phyloP scores from a whole-genome alignment of 164 flowering plant species.

The grape (Vitis vinifera) region ASM3070453v1 NC_081822.1:9911001-9911500 shows the following conservation, averaged over 20 bases:
- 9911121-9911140: constrained; percentile 43
- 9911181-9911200: constrained; percentile 61
- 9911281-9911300: background rate
- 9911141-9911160: constrained; percentile 80
- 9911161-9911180: constrained; percentile 71
- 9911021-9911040: constrained; percentile 68
- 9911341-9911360: no score
- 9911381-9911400: constrained; percentile 53
- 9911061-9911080: background rate
- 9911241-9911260: constrained; percentile 61
- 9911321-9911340: background rate
- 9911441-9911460: constrained; percentile 80
- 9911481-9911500: constrained; percentile 69
- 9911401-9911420: constrained; percentile 58
- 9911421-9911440: constrained; percentile 59
- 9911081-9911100: background rate
- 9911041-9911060: constrained; percentile 25
- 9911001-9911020: constrained; percentile 52
- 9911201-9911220: constrained; percentile 32
- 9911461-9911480: constrained; percentile 81
- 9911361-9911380: background rate
- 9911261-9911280: constrained; percentile 45
- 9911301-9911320: background rate
- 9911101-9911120: background rate
- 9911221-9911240: constrained; percentile 25